phyloP scores from a whole-genome alignment of 2,329 filamentous ascomycete genomes.

The Fusarium fujikuroi region DNA sequence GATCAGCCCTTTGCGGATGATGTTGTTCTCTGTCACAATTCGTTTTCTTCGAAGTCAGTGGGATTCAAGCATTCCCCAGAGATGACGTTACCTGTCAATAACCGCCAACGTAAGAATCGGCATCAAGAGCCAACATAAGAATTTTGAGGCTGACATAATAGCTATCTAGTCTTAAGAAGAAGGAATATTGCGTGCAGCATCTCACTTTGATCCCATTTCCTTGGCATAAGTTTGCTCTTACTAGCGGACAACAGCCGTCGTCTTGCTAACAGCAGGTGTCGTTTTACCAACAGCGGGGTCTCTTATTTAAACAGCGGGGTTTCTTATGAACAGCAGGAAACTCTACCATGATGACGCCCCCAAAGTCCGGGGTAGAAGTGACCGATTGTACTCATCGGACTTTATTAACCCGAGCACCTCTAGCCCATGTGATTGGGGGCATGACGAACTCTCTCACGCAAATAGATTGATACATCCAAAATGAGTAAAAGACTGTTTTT shows the following conservation, averaged over 20 bases:
- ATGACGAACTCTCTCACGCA: no score
- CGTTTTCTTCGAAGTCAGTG: conserved; percentile 21
- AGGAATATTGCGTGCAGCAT: no score
- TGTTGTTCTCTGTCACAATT: conserved; percentile 37
- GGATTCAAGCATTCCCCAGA: neutral
- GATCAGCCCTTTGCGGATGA: conserved; percentile 39
- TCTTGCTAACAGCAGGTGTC: neutral
- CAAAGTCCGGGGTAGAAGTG: conserved; percentile 5
- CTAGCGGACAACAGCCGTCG: neutral
- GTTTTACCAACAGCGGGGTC: neutral
- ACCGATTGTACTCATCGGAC: neutral
- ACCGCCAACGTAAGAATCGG: neutral
- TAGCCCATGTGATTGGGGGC: neutral
- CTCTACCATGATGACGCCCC: neutral
- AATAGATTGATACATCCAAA: neutral
- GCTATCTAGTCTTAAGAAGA: neutral
- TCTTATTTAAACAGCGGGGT: neutral
- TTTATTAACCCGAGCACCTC: conserved; percentile 6
- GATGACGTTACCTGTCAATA: conserved; percentile 2
- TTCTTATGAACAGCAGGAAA: neutral
- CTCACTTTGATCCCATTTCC: no score
- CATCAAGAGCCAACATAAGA: neutral
- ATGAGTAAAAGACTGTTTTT: neutral
- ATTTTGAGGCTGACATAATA: neutral
- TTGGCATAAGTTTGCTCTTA: neutral